Conservation (phyloP, 345 rosid species). For the Brassica nigra region DNA sequence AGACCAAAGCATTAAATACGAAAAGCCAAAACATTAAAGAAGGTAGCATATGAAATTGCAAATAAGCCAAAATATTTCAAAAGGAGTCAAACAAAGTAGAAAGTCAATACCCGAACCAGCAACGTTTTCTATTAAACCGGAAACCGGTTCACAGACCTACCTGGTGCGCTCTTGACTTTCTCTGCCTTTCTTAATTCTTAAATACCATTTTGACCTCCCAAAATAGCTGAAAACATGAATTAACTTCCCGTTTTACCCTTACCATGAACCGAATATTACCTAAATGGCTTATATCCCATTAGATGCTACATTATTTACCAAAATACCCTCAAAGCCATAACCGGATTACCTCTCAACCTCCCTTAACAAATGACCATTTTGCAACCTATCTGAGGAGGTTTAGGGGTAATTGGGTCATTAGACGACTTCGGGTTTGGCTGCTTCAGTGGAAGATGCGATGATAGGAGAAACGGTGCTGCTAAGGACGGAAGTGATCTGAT, state of each 20-base stretch:
- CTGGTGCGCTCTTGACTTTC: conserved; percentile 99
- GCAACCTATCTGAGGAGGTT: conserved; percentile 38
- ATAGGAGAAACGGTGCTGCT: conserved; percentile 27
- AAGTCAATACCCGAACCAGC: background rate
- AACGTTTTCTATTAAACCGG: background rate
- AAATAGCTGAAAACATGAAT: background rate
- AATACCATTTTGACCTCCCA: conserved; percentile 14
- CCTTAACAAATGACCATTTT: background rate
- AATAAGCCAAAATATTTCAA: background rate
- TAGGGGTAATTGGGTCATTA: conserved; percentile 46
- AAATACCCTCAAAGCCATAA: conserved; percentile 1
- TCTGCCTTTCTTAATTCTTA: background rate
- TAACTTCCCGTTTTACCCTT: conserved; percentile 14
- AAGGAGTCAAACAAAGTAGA: background rate
- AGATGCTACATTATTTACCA: conserved; percentile 40
- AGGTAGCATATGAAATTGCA: background rate
- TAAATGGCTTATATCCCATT: conserved; percentile 11
- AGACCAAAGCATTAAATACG: background rate
- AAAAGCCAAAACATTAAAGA: background rate
- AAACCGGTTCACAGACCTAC: background rate
- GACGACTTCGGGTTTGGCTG: conserved; percentile 33
- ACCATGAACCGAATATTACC: background rate
- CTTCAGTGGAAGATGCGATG: conserved; percentile 27
- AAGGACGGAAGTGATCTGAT: conserved; percentile 67
- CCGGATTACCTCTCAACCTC: conserved; percentile 46